These are phyloP conservation scores for Pseudofabraea citricarpa DNA, from an alignment of 2,329 filamentous ascomycete species.

Conservation along the genomic window DNA sequence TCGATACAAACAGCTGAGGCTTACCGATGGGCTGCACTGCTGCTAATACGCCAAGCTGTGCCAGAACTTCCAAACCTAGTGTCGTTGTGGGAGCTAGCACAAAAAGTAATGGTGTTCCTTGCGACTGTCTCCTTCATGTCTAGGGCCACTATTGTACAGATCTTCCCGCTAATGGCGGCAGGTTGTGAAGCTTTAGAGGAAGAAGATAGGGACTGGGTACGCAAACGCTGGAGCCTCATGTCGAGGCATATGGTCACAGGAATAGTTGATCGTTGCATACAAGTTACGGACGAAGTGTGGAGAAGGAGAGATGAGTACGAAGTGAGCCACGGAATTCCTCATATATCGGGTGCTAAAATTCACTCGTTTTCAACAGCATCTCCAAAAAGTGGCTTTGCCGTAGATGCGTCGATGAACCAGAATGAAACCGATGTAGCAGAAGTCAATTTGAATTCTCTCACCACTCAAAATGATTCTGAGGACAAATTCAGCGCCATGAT, in stretches of 20 bases:
- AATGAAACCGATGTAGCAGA: background rate
- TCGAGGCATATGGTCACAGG: slow-evolving; percentile 55
- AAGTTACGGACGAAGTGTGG: slow-evolving; percentile 61
- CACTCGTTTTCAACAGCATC: background rate
- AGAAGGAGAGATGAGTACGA: slow-evolving; percentile 45
- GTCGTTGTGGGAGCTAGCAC: slow-evolving; percentile 44
- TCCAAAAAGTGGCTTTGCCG: too few species aligned
- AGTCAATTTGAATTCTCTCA: background rate
- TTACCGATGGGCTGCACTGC: slow-evolving; percentile 56
- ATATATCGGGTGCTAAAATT: background rate
- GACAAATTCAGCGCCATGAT: background rate
- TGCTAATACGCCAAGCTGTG: slow-evolving; percentile 60
- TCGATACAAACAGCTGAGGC: slow-evolving; percentile 57
- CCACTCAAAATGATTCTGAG: background rate
- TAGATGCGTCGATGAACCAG: too few species aligned
- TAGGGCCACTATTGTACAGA: slow-evolving; percentile 58
- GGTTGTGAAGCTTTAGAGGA: slow-evolving; percentile 51
- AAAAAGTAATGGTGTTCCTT: slow-evolving; percentile 51
- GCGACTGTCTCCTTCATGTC: slow-evolving; percentile 55
- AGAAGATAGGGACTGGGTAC: slow-evolving; percentile 58
- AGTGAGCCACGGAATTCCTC: background rate
- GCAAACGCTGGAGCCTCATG: slow-evolving; percentile 54
- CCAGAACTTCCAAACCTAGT: slow-evolving; percentile 54
- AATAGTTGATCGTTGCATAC: slow-evolving; percentile 55
- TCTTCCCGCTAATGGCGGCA: slow-evolving; percentile 60